Conservation (phyloP, 2,329 filamentous ascomycete species). For the Monilinia polystroma region DNA sequence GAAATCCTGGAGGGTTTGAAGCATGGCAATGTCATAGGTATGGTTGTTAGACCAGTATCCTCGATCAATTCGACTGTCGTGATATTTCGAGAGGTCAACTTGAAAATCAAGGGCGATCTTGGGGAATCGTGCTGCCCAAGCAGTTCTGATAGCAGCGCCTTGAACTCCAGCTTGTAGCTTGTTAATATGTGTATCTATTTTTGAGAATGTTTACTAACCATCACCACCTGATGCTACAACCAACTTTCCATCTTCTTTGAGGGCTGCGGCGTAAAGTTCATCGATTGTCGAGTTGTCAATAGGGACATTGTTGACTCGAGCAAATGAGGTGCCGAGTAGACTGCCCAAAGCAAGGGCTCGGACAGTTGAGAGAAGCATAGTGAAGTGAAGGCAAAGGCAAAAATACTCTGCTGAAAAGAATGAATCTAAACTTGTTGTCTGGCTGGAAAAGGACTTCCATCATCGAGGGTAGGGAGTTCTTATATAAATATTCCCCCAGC, state of each 20-base stretch:
- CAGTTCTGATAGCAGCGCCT: not conserved
- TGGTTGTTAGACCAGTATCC: conserved; percentile 45
- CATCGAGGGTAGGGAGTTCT: not conserved
- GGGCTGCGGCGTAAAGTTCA: not conserved
- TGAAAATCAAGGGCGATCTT: conserved; percentile 37
- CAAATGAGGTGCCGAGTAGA: not conserved
- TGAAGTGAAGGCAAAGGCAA: not conserved
- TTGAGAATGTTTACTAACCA: not conserved
- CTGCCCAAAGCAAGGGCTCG: conserved; percentile 1
- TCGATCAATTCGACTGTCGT: conserved; percentile 49
- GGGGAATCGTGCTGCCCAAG: conserved; percentile 6
- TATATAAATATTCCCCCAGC: not conserved
- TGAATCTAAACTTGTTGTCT: not conserved
- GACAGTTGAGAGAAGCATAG: not conserved
- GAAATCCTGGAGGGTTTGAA: conserved; percentile 54
- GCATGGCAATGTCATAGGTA: conserved; percentile 47
- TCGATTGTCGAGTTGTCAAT: not conserved
- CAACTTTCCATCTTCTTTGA: conserved; percentile 8
- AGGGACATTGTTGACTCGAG: not conserved
- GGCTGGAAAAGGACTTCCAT: not conserved
- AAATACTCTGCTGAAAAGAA: not conserved
- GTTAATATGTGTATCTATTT: not conserved
- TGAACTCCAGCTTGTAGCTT: not conserved
- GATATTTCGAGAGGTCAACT: conserved; percentile 56
- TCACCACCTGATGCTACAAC: conserved; percentile 11